phyloP scores from a whole-genome alignment of 495 filamentous ascomycete species.

The Articulospora tetracladia region DNA sequence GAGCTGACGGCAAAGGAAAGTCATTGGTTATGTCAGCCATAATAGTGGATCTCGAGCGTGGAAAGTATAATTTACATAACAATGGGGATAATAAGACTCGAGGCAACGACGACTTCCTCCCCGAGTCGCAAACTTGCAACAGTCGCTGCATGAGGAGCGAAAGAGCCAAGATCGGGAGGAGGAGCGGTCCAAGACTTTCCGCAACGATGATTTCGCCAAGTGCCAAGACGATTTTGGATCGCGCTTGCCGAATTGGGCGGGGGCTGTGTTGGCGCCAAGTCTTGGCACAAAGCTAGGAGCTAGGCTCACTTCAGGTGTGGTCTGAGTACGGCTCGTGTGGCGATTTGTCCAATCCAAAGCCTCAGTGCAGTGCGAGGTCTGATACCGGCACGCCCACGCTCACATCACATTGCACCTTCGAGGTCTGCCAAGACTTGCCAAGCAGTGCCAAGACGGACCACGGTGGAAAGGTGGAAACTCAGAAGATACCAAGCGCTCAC shows the following conservation, averaged over 20 bases:
- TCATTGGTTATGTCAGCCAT: too few species aligned
- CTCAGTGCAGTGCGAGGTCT: background rate
- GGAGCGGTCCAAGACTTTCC: background rate
- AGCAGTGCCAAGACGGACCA: background rate
- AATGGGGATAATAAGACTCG: too few species aligned
- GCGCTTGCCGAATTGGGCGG: background rate
- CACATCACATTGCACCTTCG: background rate
- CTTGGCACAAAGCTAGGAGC: background rate
- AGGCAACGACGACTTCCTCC: too few species aligned
- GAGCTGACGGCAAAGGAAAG: too few species aligned
- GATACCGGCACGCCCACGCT: background rate
- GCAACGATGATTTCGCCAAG: background rate
- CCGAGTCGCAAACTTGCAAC: too few species aligned
- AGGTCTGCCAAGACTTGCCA: background rate
- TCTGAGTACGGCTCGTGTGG: background rate
- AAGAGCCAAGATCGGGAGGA: background rate
- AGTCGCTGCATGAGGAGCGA: too few species aligned
- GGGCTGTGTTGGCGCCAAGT: constrained; percentile 2
- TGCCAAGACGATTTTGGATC: background rate
- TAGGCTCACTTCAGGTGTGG: background rate
- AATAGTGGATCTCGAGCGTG: too few species aligned
- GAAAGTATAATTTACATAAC: too few species aligned
- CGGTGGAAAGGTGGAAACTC: background rate
- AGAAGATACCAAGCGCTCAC: background rate
- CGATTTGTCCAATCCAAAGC: background rate